A percentile compares a stretch with the other conserved stretches of the same genome.
These are phyloP conservation scores for Phlyctochytrium bullatum DNA, from an alignment of 192 early-diverging fungal species.

Conservation along the genomic window DNA sequence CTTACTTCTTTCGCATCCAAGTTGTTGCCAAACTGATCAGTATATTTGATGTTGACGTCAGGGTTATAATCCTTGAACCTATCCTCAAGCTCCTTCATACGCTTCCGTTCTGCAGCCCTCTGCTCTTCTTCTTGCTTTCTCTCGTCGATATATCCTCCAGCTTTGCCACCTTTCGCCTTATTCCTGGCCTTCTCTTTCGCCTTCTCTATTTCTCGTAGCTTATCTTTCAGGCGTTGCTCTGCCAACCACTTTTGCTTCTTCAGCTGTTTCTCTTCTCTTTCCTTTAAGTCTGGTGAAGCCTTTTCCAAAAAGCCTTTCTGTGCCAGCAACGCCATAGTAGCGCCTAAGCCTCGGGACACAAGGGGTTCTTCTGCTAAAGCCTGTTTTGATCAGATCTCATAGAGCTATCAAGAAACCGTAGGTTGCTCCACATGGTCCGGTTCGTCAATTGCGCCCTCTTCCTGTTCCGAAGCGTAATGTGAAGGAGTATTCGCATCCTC, in stretches of 20 bases:
- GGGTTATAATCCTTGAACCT: slow-evolving; percentile 91
- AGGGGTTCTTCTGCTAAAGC: slow-evolving; percentile 74
- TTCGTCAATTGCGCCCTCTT: neutral
- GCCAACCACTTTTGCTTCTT: slow-evolving; percentile 69
- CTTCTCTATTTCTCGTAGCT: slow-evolving; percentile 56
- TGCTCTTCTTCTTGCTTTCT: slow-evolving; percentile 36
- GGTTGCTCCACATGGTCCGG: too few species aligned
- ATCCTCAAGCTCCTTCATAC: slow-evolving; percentile 47
- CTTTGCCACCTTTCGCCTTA: slow-evolving; percentile 40
- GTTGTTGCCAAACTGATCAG: slow-evolving; percentile 80
- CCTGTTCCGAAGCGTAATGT: too few species aligned
- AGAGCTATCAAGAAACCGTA: too few species aligned
- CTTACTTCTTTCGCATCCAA: slow-evolving; percentile 79
- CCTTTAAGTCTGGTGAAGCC: slow-evolving; percentile 63
- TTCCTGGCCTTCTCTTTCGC: slow-evolving; percentile 66
- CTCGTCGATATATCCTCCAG: slow-evolving; percentile 55
- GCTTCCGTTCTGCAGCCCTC: slow-evolving; percentile 37
- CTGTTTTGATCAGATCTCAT: too few species aligned
- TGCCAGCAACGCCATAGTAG: slow-evolving; percentile 75
- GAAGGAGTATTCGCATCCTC: too few species aligned
- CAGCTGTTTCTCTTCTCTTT: slow-evolving; percentile 59
- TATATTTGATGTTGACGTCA: slow-evolving; percentile 84
- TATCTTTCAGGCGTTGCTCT: slow-evolving; percentile 57
- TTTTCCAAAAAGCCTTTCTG: slow-evolving; percentile 74
- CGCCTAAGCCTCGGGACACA: slow-evolving; percentile 73